Base-by-base conservation (phyloP, 139 green algal species). In the Chlorella sp. region DNA sequence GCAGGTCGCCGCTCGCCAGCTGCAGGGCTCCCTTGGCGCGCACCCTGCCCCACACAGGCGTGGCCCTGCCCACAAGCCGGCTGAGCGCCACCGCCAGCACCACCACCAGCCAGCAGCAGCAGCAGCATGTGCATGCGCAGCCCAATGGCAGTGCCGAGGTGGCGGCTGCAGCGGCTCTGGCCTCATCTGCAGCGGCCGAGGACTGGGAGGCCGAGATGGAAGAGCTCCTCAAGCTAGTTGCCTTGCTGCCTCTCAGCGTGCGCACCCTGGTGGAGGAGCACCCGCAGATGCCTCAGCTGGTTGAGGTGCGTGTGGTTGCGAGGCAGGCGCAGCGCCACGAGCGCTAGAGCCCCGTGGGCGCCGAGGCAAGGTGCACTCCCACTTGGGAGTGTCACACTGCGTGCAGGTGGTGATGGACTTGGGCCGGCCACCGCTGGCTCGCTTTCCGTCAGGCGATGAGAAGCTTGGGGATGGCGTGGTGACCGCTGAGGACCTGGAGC, bases 321-420 rank as follows among this genome's bases (percentile, higher is more conserved):
- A n/a, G n/a, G n/a, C n/a, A n/a, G n/a, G n/a, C n/a, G n/a, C n/a
- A n/a, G 10, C 42, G 10, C 17, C 42, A 55, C 42, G 42, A 24
- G 10, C 10, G 42, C 10, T 17, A 24, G 42, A 17, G 10, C 17
- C 17, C 42, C 17, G 42, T 24, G 10, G 17, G 42, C 10, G 10
- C 17, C 17, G 10, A 55, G 17, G 42, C 42, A 55, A 55, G 10
- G 10, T 55, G 42, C 42, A 55, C 17, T 55, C 42, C 42, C 42
- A 55, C 10, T 10, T 24, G 10, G 42, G 10, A 24, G 42, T 55
- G 10, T 55, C 10, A 10, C 42, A 55, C 42, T 10, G 10, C 42
- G 10, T 17, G 10, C 42, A 97, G 78, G 79, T 97, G 10, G 88
- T 96, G 1, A 82, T 97, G 76, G 93, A 98, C 76, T 62, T 94